Evolutionary conservation across 176 grass and related monocot species (phyloP), one percentile per base, ranked within the genome.

Genomic region (Raddia distichophylla): DNA sequence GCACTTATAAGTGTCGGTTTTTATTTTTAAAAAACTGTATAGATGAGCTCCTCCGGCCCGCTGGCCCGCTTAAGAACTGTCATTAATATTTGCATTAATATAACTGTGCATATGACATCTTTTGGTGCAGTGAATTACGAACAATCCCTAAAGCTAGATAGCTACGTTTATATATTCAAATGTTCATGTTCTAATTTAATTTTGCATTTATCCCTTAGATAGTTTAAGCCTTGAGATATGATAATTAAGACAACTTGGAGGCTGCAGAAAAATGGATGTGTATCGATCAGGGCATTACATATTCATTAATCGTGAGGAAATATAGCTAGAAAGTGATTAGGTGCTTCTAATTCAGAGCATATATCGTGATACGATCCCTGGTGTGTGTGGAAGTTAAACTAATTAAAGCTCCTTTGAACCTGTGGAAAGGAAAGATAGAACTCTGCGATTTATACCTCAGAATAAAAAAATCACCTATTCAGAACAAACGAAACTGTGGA

Each of bases 171-270:
- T 73, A 18, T 63, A 68, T 78, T 66, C 12, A 66, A 50, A 59
- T n/a, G 58, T 44, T 81, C 60, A 75, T 2, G 53, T 81, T 49
- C 50, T 52, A 52, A 52, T 62, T 18, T 58, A 73, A 13, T 27
- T 71, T 59, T 52, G 14, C 18, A 11, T 60, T 27, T 44, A 48
- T 52, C 60, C 67, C 51, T 88, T 88, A 73, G 18, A 27, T 40
- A 76, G 73, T 78, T 59, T 73, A 79, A 73, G 40, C 22, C 69
- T 40, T 57, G 11, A 77, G 73, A 87, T 83, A 78, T 72, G 37
- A 59, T 79, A 79, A 1, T 73, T 72, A 88, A 3, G 50, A 52
- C 80, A 88, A 83, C 52, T 79, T 83, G 37, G 15, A 82, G 62
- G 56, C 35, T 15, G 45, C 45, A 22, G 10, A 51, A 81, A 67